Base-by-base conservation (phyloP, 228 moss, liverwort and hornwort species). In the Sphagnum magellanicum region DNA sequence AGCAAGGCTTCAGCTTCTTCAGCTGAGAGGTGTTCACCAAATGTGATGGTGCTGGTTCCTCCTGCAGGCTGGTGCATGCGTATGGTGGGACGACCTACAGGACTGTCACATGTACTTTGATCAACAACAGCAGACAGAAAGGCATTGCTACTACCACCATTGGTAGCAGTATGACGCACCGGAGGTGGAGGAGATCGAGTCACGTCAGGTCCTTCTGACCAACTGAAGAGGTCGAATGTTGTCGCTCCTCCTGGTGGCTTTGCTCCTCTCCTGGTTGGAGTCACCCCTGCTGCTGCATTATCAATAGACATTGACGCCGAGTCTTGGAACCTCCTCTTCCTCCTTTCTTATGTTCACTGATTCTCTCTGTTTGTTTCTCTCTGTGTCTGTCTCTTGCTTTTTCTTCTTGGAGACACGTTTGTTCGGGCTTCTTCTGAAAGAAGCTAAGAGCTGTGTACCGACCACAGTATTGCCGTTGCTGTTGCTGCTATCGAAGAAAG, bases 41-140 rank as follows among this genome's bases (percentile, higher is more conserved):
- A 97, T 59, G 88, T 79, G 61, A 97, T 82, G 51, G 91, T 70
- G 74, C 89, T 89, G 10, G 76, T 80, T 72, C 93, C 89, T 74
- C 91, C 93, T 72, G 93, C 87, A 75, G 88, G 88, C 96, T 97
- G 91, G 60, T 93, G 91, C 85, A 90, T 93, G 68, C 97, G 84
- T 12, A 81, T 81, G 9, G 87, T 81, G 5, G 87, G 84, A 8
- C 87, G 91, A 70, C 82, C 75, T 50, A 90, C 87, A 8, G 90
- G 84, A 60, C 85, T 82, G 48, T 76, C 78, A 71, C 80, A 89
- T 50, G 71, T 70, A 67, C 83, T 85, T 69, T 89, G 81, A 74
- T 79, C 91, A 74, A 52, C 84, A 74, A 50, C 84, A 46, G 82
- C 74, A 64, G 83, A 68, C 68, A 71, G 83, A 53, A 84, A 83